Conservation (phyloP, 2,329 filamentous ascomycete species). For the Parastagonospora avenae region DNA sequence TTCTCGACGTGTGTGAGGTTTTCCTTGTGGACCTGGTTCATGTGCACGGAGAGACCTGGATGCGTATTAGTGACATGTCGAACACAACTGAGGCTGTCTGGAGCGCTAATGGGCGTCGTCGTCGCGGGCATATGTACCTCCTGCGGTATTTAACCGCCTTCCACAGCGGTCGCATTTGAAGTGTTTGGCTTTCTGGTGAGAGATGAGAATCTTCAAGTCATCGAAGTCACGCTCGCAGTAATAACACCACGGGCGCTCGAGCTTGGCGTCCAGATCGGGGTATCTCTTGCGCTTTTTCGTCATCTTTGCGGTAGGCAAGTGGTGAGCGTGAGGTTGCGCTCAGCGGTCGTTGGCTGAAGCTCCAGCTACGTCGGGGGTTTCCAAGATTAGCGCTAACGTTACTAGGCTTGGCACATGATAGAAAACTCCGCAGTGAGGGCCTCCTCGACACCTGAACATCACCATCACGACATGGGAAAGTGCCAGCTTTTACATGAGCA, state of each 20-base stretch:
- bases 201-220: slow-evolving; percentile 93
- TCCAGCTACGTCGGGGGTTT: slow-evolving; percentile 8
- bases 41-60: slow-evolving; percentile 87
- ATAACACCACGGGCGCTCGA: slow-evolving; percentile 93
- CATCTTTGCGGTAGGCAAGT: slow-evolving; percentile 19
- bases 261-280: slow-evolving; percentile 85
- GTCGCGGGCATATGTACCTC: slow-evolving; percentile 65
- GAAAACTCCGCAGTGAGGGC: not conserved
- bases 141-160: slow-evolving; percentile 87
- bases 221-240: slow-evolving; percentile 99
- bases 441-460: not conserved
- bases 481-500: slow-evolving; percentile 3
- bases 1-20: slow-evolving; percentile 87
- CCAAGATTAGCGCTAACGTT: not conserved
- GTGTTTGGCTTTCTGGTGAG: slow-evolving; percentile 98
- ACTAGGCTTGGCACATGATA: slow-evolving; percentile 8
- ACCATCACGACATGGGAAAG: not conserved
- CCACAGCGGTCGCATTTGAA: slow-evolving; percentile 96
- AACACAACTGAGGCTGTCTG: too few species aligned
- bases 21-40: slow-evolving; percentile 99
- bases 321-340: not conserved
- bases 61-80: not conserved
- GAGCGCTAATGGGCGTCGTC: too few species aligned
- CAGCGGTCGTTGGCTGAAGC: not conserved
- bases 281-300: slow-evolving; percentile 85